Evolutionary conservation across 495 filamentous ascomycete genomes (phyloP).

Genomic region (Trichocladium uniseriatum): DNA sequence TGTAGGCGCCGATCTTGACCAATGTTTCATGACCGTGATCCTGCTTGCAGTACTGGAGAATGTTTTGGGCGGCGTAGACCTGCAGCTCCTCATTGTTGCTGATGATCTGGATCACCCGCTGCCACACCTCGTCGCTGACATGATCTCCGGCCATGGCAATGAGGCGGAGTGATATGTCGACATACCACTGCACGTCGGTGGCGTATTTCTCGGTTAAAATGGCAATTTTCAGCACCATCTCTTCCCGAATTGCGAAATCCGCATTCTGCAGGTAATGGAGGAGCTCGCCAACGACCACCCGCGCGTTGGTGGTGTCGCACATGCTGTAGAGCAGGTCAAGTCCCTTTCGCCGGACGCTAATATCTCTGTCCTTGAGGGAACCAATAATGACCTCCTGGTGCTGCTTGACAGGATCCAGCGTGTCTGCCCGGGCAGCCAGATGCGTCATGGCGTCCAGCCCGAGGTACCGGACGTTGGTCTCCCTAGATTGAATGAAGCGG

Average conservation of each 20-base stretch:
- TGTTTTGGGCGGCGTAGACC: slow-evolving; percentile 89
- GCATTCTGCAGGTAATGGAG: slow-evolving; percentile 91
- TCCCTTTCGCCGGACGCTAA: slow-evolving; percentile 91
- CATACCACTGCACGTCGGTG: slow-evolving; percentile 98
- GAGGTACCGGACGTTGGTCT: slow-evolving; percentile 96
- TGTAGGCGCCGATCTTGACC: slow-evolving; percentile 93
- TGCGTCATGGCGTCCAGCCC: slow-evolving; percentile 98
- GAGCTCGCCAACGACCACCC: slow-evolving; percentile 86
- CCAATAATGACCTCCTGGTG: slow-evolving; percentile 94
- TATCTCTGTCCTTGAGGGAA: slow-evolving; percentile 90
- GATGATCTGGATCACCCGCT: slow-evolving; percentile 96
- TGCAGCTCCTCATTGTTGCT: slow-evolving; percentile 99
- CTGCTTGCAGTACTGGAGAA: slow-evolving; percentile 77
- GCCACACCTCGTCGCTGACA: slow-evolving; percentile 99
- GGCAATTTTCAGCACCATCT: slow-evolving; percentile 98
- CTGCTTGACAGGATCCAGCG: slow-evolving; percentile 94
- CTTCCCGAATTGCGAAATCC: slow-evolving; percentile 94
- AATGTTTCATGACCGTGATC: slow-evolving; percentile 93
- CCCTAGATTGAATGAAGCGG: slow-evolving; percentile 91
- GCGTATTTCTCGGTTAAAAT: slow-evolving; percentile 98
- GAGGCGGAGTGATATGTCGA: slow-evolving; percentile 89
- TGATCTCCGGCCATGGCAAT: slow-evolving; percentile 97
- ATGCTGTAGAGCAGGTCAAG: slow-evolving; percentile 98
- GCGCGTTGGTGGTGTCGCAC: slow-evolving; percentile 90
- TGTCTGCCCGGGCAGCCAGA: slow-evolving; percentile 88